Base-by-base conservation (phyloP, 1,139 yeast species). In the Scheffersomyces lignicola region DNA sequence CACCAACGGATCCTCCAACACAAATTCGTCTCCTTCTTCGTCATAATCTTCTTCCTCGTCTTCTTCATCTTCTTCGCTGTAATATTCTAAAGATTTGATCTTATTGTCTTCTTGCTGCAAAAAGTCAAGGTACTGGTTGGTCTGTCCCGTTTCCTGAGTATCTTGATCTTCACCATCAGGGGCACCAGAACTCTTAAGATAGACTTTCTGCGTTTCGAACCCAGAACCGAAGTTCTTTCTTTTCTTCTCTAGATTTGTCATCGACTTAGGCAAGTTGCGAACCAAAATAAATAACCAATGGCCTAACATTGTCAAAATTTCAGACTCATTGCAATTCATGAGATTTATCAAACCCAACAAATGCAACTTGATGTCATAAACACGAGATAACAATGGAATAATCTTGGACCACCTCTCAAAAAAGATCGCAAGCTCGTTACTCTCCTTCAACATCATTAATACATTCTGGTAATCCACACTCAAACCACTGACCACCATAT, bases 1-100 rank as follows among this genome's bases (percentile, higher is more conserved):
- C 3, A 84, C 76, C 45, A 87, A 70, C 3, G 96, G 90, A 58
- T 92, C 96, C 50, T 89, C 97, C 17, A 73, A 75, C 5, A 85
- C 57, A 25, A 72, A 79, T 17, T 80, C 87, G 31, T 78, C 78
- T 7, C 57, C 72, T 7, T 55, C 72, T 3, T 62, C 75, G 9
- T 64, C 74, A 9, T 65, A 73, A 15, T 61, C 74, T 21, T 47
- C 52, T n/a, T 43, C 48, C 18, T 44, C 49, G 10, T 49, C 56
- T 4, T 45, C 57, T 33, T 59, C 54, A 9, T 43, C 52, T 20
- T 49, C 49, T 7, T 42, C 51, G 6, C 47, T 50, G 16, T 46
- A 44, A 26, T 26, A 26, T 15, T 7, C 7, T 6, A 26, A 10
- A 26, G n/a, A 16, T 13, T 26, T 26, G 12, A 42, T 48, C 25